Evolutionary conservation across 1,139 yeast genomes (phyloP).

Genomic region (Petasospora fabianii): DNA sequence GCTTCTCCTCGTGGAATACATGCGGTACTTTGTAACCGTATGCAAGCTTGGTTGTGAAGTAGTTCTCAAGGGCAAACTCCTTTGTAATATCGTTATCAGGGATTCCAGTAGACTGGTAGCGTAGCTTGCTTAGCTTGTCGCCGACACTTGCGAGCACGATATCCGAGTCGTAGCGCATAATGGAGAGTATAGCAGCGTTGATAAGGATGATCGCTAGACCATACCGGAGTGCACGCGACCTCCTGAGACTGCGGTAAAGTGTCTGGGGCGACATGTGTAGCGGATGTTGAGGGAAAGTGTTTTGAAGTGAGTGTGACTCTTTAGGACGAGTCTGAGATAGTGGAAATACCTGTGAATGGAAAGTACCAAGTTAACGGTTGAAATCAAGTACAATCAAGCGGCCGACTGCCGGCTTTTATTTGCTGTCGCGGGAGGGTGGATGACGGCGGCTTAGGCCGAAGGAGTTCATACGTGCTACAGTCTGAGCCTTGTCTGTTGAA

Average conservation of each 20-base stretch:
- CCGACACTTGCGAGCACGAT: slow-evolving; percentile 1
- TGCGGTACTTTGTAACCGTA: slow-evolving; percentile 7
- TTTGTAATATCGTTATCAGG: slow-evolving; percentile 3
- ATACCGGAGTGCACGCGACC: slow-evolving; percentile 5
- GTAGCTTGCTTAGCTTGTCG: slow-evolving; percentile 1
- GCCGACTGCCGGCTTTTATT: too few relatives aligned
- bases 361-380: too few relatives aligned
- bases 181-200: slow-evolving; percentile 8
- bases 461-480: too few relatives aligned
- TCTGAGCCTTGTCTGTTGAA: too few relatives aligned
- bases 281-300: too few relatives aligned
- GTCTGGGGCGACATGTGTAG: not conserved
- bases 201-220: slow-evolving; percentile 5
- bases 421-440: too few relatives aligned
- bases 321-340: too few relatives aligned
- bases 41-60: slow-evolving; percentile 3
- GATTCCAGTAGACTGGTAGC: not conserved
- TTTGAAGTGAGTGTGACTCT: too few relatives aligned
- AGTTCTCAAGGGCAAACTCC: slow-evolving; percentile 6
- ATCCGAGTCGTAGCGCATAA: slow-evolving; percentile 12
- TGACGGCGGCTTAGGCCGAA: too few relatives aligned
- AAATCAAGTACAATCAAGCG: too few relatives aligned
- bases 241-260: slow-evolving; percentile 1
- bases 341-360: too few relatives aligned
- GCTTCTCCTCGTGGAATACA: slow-evolving; percentile 4